phyloP scores from a whole-genome alignment of 306 rosid genomes.

The Abrus precatorius region DNA sequence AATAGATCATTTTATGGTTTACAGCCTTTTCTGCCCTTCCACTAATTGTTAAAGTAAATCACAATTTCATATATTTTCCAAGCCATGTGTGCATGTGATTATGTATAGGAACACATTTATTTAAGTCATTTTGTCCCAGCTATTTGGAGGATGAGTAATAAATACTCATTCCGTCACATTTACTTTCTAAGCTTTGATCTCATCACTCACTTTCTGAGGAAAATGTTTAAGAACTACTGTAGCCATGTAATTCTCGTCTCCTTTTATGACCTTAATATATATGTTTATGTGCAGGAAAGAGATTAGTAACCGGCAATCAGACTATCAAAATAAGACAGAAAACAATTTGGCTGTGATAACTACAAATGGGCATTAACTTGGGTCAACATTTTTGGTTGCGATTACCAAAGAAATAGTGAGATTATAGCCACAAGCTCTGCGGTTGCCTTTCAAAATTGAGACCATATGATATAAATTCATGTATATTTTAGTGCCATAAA shows the following conservation, averaged over 20 bases:
- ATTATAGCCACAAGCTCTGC: conserved; percentile 40
- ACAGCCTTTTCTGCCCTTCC: background rate
- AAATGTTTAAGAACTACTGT: background rate
- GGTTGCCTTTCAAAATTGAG: conserved; percentile 42
- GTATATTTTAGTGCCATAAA: conserved; percentile 50
- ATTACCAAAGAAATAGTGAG: conserved; percentile 44
- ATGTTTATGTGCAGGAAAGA: conserved; percentile 70
- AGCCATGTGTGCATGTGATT: conserved; percentile 7
- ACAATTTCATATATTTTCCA: background rate
- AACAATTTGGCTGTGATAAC: conserved; percentile 50
- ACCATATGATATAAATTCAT: conserved; percentile 8
- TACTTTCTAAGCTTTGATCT: background rate
- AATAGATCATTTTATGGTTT: background rate
- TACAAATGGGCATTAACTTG: conserved; percentile 61
- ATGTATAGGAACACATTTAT: conserved; percentile 7
- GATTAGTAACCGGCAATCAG: conserved; percentile 59
- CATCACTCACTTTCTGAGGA: conserved; percentile 8
- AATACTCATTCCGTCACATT: background rate
- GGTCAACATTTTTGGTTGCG: conserved; percentile 36
- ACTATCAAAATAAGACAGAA: conserved; percentile 62
- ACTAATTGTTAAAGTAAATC: conserved; percentile 20
- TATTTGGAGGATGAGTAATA: background rate
- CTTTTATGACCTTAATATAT: conserved; percentile 2
- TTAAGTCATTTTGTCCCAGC: background rate
- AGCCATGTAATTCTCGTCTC: conserved; percentile 11